Percentiles rank a stretch among this genome's conserved stretches.
Evolutionary conservation across 75 land plant species (phyloP).

Genomic region (Selaginella tamariscina): DNA sequence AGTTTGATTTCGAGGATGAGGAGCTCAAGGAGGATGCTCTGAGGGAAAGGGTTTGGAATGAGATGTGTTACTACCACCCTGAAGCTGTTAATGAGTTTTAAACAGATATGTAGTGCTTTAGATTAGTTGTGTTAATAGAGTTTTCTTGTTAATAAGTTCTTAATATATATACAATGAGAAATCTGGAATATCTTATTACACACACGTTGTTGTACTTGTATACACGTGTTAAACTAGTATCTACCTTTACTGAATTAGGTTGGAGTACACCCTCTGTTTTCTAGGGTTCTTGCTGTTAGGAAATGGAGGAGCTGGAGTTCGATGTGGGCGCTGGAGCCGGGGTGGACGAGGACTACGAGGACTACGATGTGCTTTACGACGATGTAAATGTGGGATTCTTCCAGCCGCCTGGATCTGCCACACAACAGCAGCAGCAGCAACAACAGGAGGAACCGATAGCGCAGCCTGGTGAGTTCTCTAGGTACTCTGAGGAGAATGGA

Average conservation of each 20-base stretch:
- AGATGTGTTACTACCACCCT: slow-evolving; percentile 8
- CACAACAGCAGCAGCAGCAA: slow-evolving; percentile 5
- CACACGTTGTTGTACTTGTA: too few relatives aligned
- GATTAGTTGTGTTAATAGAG: too few relatives aligned
- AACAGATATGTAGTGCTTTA: too few relatives aligned
- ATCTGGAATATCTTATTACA: too few relatives aligned
- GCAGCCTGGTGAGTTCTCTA: slow-evolving; percentile 10
- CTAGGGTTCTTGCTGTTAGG: neutral
- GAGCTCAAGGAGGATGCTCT: slow-evolving; percentile 5
- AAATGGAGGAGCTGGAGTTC: neutral
- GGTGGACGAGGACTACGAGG: slow-evolving; percentile 46
- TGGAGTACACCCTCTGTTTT: too few relatives aligned
- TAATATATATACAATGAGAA: too few relatives aligned
- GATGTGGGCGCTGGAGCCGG: slow-evolving; percentile 15
- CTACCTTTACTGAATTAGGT: neutral
- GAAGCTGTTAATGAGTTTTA: neutral
- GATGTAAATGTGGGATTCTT: slow-evolving; percentile 66
- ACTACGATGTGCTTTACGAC: slow-evolving; percentile 76
- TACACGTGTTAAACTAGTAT: too few relatives aligned
- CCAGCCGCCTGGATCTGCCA: slow-evolving; percentile 9
- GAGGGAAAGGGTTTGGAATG: neutral
- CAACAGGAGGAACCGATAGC: slow-evolving; percentile 13
- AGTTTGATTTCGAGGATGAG: slow-evolving; percentile 11
- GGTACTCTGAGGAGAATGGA: slow-evolving; percentile 11
- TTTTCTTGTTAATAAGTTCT: too few relatives aligned